Evolutionary conservation across 495 filamentous ascomycete species (phyloP), one percentile per base, ranked within the genome.

Genomic region (Lepidopterella palustris): DNA sequence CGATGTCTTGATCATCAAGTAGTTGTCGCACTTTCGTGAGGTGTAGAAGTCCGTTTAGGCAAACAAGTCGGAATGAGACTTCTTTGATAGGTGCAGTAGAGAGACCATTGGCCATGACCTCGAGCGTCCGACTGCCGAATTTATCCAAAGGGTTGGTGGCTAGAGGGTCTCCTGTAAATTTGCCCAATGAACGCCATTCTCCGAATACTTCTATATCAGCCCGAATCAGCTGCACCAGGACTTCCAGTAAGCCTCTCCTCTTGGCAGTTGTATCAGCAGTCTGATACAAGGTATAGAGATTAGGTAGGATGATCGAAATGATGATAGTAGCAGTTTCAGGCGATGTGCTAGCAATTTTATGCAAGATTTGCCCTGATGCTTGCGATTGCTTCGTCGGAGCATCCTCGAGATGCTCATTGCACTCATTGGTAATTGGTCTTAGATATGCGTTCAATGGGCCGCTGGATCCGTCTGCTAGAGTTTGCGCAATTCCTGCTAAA

Each of bases 361-460:
- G 74, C 20, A 90, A 67, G 15, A 90, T 87, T 49, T 82, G 78
- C 11, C 85, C 83, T 4, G 83, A 77, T 13, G 87, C 84, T 69
- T 84, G 83, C 9, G 87, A 86, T 66, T 90, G 83, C 68, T 88
- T 89, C 28, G 87, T 84, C 57, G 87, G 86, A n/a, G 87, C 85
- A 61, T 89, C 87, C 61, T 84, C 81, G 3, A 90, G 70, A 60
- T 86, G 83, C 57, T 88, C 82, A 58, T 85, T 85, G 65, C 85
- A 87, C 68, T 89, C 87, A 65, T 84, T 84, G 11, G 80, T 79
- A 53, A 88, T 81, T 11, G 84, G 79, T 29, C 78, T 77, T 28
- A 89, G 72, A 60, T 82, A 89, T 40, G 80, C 77, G 20, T 82
- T 82, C 49, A 88, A 72, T 26, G 78, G 70, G 4, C 80, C 77